phyloP scores from a whole-genome alignment of 2,329 filamentous ascomycete genomes.

The Nigrospora sphaerica region DNA sequence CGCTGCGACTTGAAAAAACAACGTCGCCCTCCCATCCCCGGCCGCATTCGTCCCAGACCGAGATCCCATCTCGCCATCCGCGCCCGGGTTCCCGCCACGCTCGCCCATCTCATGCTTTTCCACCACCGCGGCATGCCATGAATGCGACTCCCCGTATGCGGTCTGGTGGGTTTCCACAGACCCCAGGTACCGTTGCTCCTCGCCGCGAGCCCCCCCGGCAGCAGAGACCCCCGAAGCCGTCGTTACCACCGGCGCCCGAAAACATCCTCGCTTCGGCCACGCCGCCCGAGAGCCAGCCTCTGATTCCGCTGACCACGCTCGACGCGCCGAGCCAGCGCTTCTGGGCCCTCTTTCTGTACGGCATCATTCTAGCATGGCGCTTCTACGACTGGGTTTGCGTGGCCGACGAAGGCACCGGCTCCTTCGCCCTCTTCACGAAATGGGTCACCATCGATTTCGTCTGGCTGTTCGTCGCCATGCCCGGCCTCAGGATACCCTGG shows the following conservation, averaged over 20 bases:
- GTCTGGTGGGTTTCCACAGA: conserved; percentile 74
- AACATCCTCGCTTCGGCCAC: conserved; percentile 17
- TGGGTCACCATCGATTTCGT: conserved; percentile 83
- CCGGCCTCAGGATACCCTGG: conserved; percentile 89
- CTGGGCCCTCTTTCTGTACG: conserved; percentile 76
- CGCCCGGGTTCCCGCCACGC: too few species aligned
- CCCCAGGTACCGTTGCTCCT: conserved; percentile 48
- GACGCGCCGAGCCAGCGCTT: conserved; percentile 88
- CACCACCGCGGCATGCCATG: conserved; percentile 58
- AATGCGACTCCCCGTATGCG: conserved; percentile 75
- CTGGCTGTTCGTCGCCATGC: conserved; percentile 74
- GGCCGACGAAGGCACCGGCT: conserved; percentile 75
- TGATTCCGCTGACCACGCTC: conserved; percentile 75
- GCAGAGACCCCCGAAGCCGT: conserved; percentile 7
- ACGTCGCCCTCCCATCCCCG: too few species aligned
- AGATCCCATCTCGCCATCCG: too few species aligned
- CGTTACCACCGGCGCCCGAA: conserved; percentile 41
- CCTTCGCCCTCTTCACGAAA: conserved; percentile 88
- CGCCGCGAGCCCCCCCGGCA: conserved; percentile 5
- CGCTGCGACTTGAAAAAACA: too few species aligned
- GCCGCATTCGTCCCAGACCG: too few species aligned
- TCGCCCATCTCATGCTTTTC: conserved; percentile 9
- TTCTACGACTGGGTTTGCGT: conserved; percentile 78
- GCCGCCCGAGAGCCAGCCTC: conserved; percentile 39
- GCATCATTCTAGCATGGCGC: conserved; percentile 71